Percentiles rank a stretch among this genome's conserved stretches.
phyloP scores from a whole-genome alignment of 1,284 basidiomycete species.

The Leccinum insigne region DNA sequence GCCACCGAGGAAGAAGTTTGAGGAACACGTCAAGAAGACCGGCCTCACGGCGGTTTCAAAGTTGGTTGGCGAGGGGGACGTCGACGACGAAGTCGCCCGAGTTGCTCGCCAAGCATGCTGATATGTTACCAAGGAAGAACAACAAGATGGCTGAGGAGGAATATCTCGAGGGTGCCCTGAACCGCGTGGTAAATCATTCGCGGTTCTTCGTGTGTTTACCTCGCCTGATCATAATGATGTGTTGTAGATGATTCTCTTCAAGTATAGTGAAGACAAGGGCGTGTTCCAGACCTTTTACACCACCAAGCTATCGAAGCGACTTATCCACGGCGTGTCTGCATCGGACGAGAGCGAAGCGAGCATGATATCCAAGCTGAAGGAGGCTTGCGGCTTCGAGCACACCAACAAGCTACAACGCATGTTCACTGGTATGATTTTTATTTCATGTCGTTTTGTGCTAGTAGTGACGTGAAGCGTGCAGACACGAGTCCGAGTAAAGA shows the following conservation, averaged over 20 bases:
- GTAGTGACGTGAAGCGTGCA: conserved; percentile 31
- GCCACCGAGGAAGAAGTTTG: conserved; percentile 91
- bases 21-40: conserved; percentile 91
- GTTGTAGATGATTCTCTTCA: conserved; percentile 95
- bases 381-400: conserved; percentile 98
- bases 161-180: conserved; percentile 87
- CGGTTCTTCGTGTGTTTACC: not conserved
- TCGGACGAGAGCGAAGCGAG: conserved; percentile 97
- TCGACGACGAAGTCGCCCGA: conserved; percentile 93
- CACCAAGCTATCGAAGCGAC: conserved; percentile 93
- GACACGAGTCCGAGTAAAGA: conserved; percentile 98
- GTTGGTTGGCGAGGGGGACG: conserved; percentile 70
- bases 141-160: conserved; percentile 96
- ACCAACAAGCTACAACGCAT: conserved; percentile 98
- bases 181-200: conserved; percentile 74
- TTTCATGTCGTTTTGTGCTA: not conserved
- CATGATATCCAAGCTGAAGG: conserved; percentile 99
- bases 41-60: conserved; percentile 87
- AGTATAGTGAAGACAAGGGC: conserved; percentile 99
- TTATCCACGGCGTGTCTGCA: conserved; percentile 91
- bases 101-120: conserved; percentile 92
- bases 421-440: conserved; percentile 79
- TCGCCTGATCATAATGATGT: not conserved
- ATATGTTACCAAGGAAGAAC: conserved; percentile 90
- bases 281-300: conserved; percentile 99